phyloP scores from a whole-genome alignment of 2,329 filamentous ascomycete species.

The Cytospora leucostoma region DNA sequence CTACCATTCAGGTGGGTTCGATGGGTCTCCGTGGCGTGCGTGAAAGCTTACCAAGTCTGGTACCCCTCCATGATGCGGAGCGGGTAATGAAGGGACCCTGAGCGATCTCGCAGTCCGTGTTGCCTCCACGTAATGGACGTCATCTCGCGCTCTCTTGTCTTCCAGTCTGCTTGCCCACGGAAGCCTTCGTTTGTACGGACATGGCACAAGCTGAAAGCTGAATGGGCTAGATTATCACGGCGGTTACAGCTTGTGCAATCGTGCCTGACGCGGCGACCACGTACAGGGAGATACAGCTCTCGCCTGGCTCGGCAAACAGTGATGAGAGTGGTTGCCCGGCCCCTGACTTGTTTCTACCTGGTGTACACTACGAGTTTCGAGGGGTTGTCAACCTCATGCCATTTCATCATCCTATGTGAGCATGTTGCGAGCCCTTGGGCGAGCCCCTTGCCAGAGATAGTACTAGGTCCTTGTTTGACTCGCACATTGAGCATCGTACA shows the following conservation, averaged over 20 bases:
- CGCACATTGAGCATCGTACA: neutral
- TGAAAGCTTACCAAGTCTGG: conserved; percentile 8
- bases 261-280: conserved; percentile 23
- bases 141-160: conserved; percentile 12
- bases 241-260: conserved; percentile 25
- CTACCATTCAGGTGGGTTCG: conserved; percentile 3
- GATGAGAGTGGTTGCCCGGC: conserved; percentile 15
- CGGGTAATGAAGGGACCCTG: conserved; percentile 11
- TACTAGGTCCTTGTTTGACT: conserved; percentile 1
- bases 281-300: conserved; percentile 17
- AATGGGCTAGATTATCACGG: neutral
- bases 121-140: conserved; percentile 17
- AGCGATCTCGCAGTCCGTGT: conserved; percentile 7
- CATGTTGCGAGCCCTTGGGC: neutral
- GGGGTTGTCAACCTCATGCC: conserved; percentile 10
- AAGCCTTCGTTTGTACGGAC: neutral
- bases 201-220: conserved; percentile 17
- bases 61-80: conserved; percentile 4
- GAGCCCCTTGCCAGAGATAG: conserved; percentile 7
- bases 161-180: neutral
- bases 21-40: neutral
- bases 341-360: conserved; percentile 17
- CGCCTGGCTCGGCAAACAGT: conserved; percentile 17
- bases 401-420: conserved; percentile 18
- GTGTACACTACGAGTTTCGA: conserved; percentile 24